Conservation (phyloP, 371 early-diverging fungal species). For the Mucor circinelloides region DNA sequence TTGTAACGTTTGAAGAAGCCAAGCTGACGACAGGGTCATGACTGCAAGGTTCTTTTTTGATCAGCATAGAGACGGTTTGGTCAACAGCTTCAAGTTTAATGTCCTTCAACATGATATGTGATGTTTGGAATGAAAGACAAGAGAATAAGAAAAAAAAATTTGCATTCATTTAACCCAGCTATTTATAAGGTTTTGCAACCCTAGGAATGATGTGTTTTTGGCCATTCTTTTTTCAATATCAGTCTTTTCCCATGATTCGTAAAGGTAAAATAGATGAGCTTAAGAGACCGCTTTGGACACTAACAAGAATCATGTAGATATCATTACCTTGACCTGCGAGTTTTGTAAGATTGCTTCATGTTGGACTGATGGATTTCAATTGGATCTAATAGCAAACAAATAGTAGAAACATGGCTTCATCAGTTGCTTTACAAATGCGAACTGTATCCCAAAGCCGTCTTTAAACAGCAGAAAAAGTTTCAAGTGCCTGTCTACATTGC, state of each 20-base stretch:
- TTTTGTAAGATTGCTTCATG: neutral
- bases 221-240: no score
- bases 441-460: constrained; percentile 29
- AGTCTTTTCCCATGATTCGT: neutral
- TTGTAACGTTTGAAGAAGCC: neutral
- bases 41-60: neutral
- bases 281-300: neutral
- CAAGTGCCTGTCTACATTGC: constrained; percentile 53
- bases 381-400: neutral
- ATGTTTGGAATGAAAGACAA: neutral
- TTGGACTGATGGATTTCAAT: neutral
- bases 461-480: constrained; percentile 53
- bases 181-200: no score
- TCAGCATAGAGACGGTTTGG: neutral
- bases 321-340: neutral
- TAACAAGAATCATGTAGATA: neutral
- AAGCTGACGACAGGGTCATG: neutral
- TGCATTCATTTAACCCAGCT: no score
- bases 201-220: no score
- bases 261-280: neutral
- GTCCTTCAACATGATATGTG: neutral
- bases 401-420: constrained; percentile 2
- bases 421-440: neutral
- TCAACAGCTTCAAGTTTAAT: neutral
- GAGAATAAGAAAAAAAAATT: no score